Base-by-base conservation (phyloP, 495 filamentous ascomycete genomes). In the Xylaria acuta region DNA sequence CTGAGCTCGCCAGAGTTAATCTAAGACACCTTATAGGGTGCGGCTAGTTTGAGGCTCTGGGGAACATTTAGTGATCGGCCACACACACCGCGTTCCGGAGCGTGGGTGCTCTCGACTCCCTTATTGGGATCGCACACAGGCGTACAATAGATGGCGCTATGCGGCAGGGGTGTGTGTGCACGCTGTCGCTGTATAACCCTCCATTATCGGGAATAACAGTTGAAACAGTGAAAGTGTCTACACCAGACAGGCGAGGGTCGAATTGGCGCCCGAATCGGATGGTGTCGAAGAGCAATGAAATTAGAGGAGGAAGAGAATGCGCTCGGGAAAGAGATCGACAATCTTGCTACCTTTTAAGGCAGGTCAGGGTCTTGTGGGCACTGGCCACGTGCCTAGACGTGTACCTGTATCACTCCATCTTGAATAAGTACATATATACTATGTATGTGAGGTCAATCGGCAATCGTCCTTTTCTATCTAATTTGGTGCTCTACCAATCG, bases 21-120 rank as follows among this genome's bases (percentile, higher is more conserved):
- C 38, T 32, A 32, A 53, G 43, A 53, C 20, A 20, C 38, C 5
- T 43, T 25, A 43, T 25, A 43, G 60, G 60, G 12, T 25, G 36
- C 43, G 43, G 22, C 60, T 43, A 43, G 43, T 36, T 22, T 56
- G 65, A 67, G 65, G 65, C 65, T 67, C 65, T 67, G 36, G 34
- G 27, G 22, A 41, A 20, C 5, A 54, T 66, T 32, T 34, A 34
- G 30, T 8, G 65, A 67, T 56, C 12, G 30, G 49, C 65, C 22
- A 53, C 43, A 22, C 32, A 8, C 9, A 67, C 56, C 47, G 47
- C 36, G 47, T 67, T 56, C 65, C 22, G 11, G 36, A 49, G 18
- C 49, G 27, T 22, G 20, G 30, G 47, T 41, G 47, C 22, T 67
- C 49, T 40, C 40, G n/a, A 32, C n/a, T 20, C 49, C 1, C 49